Base-by-base conservation (phyloP, 2,329 filamentous ascomycete species). In the Cryphonectria nitschkei region DNA sequence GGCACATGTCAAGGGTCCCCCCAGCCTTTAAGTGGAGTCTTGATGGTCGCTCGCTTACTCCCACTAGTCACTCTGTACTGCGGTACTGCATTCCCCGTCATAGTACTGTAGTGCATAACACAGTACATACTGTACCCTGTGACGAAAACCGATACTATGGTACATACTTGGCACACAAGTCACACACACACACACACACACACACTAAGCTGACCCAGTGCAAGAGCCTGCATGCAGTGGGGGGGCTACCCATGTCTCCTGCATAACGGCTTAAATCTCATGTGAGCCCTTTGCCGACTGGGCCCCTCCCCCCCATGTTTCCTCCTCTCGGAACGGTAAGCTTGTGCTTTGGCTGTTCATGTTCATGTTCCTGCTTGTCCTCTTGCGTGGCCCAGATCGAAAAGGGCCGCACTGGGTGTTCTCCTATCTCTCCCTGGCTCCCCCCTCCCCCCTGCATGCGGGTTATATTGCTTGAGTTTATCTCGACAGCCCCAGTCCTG, bases 381-480 rank as follows among this genome's bases (percentile, higher is more conserved):
- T 39, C 11, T 9, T 50, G 19, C 43, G 43, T 50, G 43, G 43
- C 43, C 19, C 26, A 50, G 6, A 6, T 3, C 13, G 26, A 43
- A 14, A 19, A 14, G 14, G 43, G 19, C 19, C 3, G 29, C 29
- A 34, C 6, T 37, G n/a, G n/a, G 37, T 39, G n/a, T 29, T 46
- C 32, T 29, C 61, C n/a, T 46, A 29, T 64, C 41, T 64, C 41
- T 64, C 41, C 16, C 19, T 65, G 39, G 26, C 11, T 14, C 22
- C 37, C 43, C 63, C 39, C n/a, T 32, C 37, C 62, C 26, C 39
- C 41, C 41, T 19, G 41, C 41, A 46, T 52, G 16, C 54, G 54
- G 54, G 54, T 58, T 58, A 34, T 58, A 58, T 58, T 34, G 54
- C 54, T 34, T 43, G 61, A 64, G 61, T 64, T 64, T 39, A 64